Conservation (phyloP, 441 rosid species). For the Erysimum pusillum region DNA sequence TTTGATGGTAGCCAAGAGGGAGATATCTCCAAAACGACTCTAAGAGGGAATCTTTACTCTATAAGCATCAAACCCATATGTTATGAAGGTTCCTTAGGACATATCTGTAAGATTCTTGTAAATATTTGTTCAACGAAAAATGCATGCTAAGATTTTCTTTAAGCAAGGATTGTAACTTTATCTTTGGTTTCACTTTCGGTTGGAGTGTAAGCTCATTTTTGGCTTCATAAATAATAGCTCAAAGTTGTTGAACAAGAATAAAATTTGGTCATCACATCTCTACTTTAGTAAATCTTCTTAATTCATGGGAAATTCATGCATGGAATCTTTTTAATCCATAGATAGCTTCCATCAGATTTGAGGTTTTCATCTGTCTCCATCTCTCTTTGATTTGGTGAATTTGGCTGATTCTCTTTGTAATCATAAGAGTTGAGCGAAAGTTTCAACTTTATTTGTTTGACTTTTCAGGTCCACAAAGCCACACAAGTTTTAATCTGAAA, state of each 20-base stretch:
- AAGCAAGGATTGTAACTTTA: slow-evolving; percentile 11
- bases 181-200: slow-evolving; percentile 26
- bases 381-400: slow-evolving; percentile 33
- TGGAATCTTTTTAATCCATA: not conserved
- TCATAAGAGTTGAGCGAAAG: slow-evolving; percentile 8
- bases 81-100: slow-evolving; percentile 6
- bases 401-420: not conserved
- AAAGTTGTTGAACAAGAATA: slow-evolving; percentile 41
- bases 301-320: slow-evolving; percentile 5
- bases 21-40: slow-evolving; percentile 13
- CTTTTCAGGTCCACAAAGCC: slow-evolving; percentile 31
- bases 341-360: slow-evolving; percentile 7
- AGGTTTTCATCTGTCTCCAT: slow-evolving; percentile 9
- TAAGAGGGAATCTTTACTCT: slow-evolving; percentile 15
- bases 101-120: slow-evolving; percentile 24
- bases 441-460: slow-evolving; percentile 7
- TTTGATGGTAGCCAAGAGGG: slow-evolving; percentile 25
- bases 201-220: not conserved
- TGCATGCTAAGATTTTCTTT: slow-evolving; percentile 21
- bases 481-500: slow-evolving; percentile 37
- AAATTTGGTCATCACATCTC: slow-evolving; percentile 29
- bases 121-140: slow-evolving; percentile 12
- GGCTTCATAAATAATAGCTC: not conserved
- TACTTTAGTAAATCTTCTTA: slow-evolving; percentile 3
- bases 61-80: slow-evolving; percentile 25